phyloP scores from a whole-genome alignment of 768 basidiomycete species.

The Gymnopilus dilepis region DNA sequence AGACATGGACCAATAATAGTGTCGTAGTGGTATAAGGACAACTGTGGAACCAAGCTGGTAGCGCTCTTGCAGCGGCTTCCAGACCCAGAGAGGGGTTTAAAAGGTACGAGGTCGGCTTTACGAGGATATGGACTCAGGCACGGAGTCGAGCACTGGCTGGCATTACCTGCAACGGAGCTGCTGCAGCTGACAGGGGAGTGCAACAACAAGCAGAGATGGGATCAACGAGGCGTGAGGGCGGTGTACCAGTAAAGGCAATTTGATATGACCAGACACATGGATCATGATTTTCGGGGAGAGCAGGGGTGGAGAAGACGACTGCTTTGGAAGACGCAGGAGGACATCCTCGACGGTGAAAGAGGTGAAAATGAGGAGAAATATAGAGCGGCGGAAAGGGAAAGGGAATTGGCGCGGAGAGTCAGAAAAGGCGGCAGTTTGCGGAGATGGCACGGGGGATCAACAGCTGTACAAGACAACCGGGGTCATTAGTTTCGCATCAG shows the following conservation, averaged over 20 bases:
- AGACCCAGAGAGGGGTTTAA: background rate
- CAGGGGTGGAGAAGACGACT: background rate
- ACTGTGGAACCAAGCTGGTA: background rate
- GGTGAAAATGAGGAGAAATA: background rate
- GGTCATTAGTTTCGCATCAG: constrained; percentile 26
- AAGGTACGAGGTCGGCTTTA: constrained; percentile 1
- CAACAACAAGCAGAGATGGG: constrained; percentile 20
- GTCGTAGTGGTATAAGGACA: background rate
- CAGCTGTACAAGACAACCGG: constrained; percentile 32
- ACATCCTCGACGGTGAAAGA: background rate
- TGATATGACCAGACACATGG: constrained; percentile 14
- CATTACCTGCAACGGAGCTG: background rate
- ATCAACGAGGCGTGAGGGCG: constrained; percentile 27
- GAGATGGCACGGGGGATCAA: constrained; percentile 25
- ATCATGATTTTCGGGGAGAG: background rate
- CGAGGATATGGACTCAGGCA: background rate
- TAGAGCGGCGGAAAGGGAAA: background rate
- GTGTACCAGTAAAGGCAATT: constrained; percentile 21
- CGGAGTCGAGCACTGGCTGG: background rate
- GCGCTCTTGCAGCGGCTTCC: constrained; percentile 2
- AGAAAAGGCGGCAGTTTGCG: constrained; percentile 30
- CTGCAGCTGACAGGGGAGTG: constrained; percentile 2
- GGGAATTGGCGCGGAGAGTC: constrained; percentile 15
- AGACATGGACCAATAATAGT: constrained; percentile 3
- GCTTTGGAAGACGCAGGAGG: background rate